phyloP scores from a whole-genome alignment of 2,329 filamentous ascomycete species.

The Pseudogymnoascus sp. region DNA sequence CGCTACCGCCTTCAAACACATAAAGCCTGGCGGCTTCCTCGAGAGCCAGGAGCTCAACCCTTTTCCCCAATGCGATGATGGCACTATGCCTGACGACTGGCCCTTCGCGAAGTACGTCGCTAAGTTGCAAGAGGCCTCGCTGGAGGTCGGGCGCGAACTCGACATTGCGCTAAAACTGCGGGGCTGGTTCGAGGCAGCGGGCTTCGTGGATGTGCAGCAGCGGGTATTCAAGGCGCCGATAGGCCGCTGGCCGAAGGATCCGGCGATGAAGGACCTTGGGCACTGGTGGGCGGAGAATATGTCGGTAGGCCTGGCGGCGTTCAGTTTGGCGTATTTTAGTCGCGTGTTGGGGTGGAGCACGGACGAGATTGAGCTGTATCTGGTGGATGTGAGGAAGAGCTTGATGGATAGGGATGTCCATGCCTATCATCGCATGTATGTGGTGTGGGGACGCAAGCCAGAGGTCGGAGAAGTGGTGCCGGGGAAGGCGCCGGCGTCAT shows the following conservation, averaged over 20 bases:
- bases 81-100: slow-evolving; percentile 33
- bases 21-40: slow-evolving; percentile 20
- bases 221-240: slow-evolving; percentile 38
- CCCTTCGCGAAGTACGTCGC: slow-evolving; percentile 33
- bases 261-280: slow-evolving; percentile 13
- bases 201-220: slow-evolving; percentile 26
- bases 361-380: slow-evolving; percentile 25
- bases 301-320: slow-evolving; percentile 19
- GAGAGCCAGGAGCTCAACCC: slow-evolving; percentile 18
- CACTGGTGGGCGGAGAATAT: slow-evolving; percentile 23
- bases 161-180: slow-evolving; percentile 18
- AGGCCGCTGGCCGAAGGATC: slow-evolving; percentile 42
- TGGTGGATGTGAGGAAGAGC: slow-evolving; percentile 17
- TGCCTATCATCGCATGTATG: slow-evolving; percentile 24
- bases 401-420: slow-evolving; percentile 23
- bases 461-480: background rate
- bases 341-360: slow-evolving; percentile 24
- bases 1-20: slow-evolving; percentile 11
- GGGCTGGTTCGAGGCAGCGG: slow-evolving; percentile 19
- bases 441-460: slow-evolving; percentile 24
- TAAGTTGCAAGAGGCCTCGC: slow-evolving; percentile 29
- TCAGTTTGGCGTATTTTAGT: slow-evolving; percentile 24
- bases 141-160: slow-evolving; percentile 27
- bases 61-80: slow-evolving; percentile 35
- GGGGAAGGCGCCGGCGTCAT: background rate